phyloP scores from a whole-genome alignment of 164 flowering plant species.

The Euptelea pleiosperma region DNA sequence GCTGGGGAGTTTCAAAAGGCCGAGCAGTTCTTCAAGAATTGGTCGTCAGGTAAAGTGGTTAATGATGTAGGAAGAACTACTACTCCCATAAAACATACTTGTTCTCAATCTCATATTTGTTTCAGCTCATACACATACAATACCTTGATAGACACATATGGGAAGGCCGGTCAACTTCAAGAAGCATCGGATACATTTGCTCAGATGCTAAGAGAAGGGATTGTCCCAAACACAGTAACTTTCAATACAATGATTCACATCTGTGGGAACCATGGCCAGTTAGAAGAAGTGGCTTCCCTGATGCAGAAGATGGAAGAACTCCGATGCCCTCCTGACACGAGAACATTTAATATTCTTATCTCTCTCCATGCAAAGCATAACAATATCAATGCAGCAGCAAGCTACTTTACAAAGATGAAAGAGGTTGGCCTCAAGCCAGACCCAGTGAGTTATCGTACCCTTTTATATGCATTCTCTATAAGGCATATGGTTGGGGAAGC shows the following conservation, averaged over 20 bases:
- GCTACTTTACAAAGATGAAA: slow-evolving; percentile 67
- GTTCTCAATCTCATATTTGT: slow-evolving; percentile 19
- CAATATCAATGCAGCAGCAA: slow-evolving; percentile 50
- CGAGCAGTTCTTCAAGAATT: slow-evolving; percentile 65
- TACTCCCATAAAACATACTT: slow-evolving; percentile 3
- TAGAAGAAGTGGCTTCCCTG: slow-evolving; percentile 59
- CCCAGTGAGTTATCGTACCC: slow-evolving; percentile 76
- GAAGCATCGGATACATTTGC: slow-evolving; percentile 67
- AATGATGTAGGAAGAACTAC: slow-evolving; percentile 12
- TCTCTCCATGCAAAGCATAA: slow-evolving; percentile 65
- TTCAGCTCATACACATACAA: slow-evolving; percentile 69
- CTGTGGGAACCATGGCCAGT: slow-evolving; percentile 68
- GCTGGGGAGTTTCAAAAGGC: slow-evolving; percentile 76
- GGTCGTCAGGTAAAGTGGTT: slow-evolving; percentile 45
- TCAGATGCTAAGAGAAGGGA: slow-evolving; percentile 67
- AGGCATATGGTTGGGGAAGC: slow-evolving; percentile 77
- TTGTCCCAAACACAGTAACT: slow-evolving; percentile 72
- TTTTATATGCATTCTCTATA: slow-evolving; percentile 77
- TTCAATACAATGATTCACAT: slow-evolving; percentile 95
- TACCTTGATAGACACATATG: slow-evolving; percentile 83
- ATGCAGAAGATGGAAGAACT: slow-evolving; percentile 80
- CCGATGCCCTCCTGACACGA: slow-evolving; percentile 69
- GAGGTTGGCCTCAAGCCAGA: slow-evolving; percentile 63
- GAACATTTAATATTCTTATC: slow-evolving; percentile 90
- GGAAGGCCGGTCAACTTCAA: slow-evolving; percentile 78